Percentiles rank a stretch among this genome's conserved stretches.
Evolutionary conservation across 345 rosid genomes (phyloP).

Genomic region (Salix exigua): DNA sequence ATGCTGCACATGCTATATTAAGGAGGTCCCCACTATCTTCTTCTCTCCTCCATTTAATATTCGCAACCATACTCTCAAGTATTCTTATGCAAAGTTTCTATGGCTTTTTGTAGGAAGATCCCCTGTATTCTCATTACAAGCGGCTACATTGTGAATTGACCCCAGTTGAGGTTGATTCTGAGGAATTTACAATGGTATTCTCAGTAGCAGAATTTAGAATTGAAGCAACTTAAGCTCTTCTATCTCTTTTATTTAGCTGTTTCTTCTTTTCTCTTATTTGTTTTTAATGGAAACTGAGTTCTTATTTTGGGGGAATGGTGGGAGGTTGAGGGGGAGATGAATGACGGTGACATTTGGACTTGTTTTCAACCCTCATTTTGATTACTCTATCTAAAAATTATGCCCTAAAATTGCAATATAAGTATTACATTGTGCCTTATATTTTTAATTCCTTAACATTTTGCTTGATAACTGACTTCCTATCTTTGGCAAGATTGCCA

Average conservation of each 20-base stretch:
- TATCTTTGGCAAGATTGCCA: conserved; percentile 48
- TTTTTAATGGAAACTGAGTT: too few relatives aligned
- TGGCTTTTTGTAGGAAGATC: conserved; percentile 58
- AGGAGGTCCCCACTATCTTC: too few relatives aligned
- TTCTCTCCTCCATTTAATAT: neutral
- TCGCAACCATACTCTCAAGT: neutral
- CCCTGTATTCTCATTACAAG: conserved; percentile 55
- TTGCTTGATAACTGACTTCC: neutral
- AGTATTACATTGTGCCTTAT: neutral
- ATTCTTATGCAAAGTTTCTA: conserved; percentile 15
- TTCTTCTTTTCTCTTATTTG: too few relatives aligned
- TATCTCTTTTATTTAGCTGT: neutral
- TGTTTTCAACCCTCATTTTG: neutral
- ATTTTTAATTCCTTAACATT: neutral
- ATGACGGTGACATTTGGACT: neutral
- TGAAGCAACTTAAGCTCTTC: neutral
- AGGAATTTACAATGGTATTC: conserved; percentile 65
- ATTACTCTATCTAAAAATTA: neutral
- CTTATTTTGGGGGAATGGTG: neutral
- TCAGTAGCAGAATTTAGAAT: neutral
- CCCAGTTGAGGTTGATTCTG: conserved; percentile 56
- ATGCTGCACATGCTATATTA: too few relatives aligned
- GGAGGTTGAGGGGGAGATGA: neutral
- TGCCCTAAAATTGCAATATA: neutral
- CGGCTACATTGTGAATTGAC: conserved; percentile 65